Percentiles rank a stretch among this genome's conserved stretches.
phyloP scores from a whole-genome alignment of 352 stramenopile genomes.

The Globisporangium cystogenes region DNA sequence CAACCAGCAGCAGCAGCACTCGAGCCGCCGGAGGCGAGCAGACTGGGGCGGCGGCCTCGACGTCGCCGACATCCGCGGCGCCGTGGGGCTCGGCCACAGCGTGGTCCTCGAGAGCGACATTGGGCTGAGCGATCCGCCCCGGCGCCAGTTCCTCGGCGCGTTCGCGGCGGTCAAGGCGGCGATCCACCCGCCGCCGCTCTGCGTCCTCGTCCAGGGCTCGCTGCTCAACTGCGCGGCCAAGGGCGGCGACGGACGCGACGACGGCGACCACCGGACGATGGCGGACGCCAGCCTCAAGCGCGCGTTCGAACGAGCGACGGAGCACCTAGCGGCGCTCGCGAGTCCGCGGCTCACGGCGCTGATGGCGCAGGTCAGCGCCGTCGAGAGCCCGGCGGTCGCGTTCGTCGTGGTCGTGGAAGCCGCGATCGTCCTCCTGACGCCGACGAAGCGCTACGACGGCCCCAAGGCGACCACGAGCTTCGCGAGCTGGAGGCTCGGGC shows the following conservation, averaged over 20 bases:
- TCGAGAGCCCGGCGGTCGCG: constrained; percentile 9
- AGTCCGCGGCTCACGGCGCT: constrained; percentile 12
- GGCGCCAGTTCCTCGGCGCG: constrained; percentile 47
- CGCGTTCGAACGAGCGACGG: constrained; percentile 34
- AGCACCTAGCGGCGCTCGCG: constrained; percentile 20
- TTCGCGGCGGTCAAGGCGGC: constrained; percentile 65
- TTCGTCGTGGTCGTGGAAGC: constrained; percentile 78
- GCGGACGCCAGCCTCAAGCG: constrained; percentile 40
- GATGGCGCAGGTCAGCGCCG: constrained; percentile 22
- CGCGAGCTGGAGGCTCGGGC: constrained; percentile 67
- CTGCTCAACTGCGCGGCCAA: constrained; percentile 37
- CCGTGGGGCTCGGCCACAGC: constrained; percentile 41
- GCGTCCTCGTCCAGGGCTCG: constrained; percentile 52
- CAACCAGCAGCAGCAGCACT: constrained; percentile 13
- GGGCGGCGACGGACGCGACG: not conserved
- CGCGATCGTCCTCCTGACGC: constrained; percentile 73
- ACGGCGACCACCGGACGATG: constrained; percentile 14
- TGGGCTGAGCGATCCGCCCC: constrained; percentile 54
- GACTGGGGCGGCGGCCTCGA: constrained; percentile 19
- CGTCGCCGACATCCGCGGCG: constrained; percentile 25
- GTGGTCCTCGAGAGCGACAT: constrained; percentile 78
- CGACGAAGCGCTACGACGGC: constrained; percentile 50
- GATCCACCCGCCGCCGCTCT: constrained; percentile 53
- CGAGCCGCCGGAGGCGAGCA: not conserved
- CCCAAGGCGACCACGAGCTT: constrained; percentile 35